Evolutionary conservation across 1,139 yeast genomes (phyloP).

Genomic region (Yarrowia galli): DNA sequence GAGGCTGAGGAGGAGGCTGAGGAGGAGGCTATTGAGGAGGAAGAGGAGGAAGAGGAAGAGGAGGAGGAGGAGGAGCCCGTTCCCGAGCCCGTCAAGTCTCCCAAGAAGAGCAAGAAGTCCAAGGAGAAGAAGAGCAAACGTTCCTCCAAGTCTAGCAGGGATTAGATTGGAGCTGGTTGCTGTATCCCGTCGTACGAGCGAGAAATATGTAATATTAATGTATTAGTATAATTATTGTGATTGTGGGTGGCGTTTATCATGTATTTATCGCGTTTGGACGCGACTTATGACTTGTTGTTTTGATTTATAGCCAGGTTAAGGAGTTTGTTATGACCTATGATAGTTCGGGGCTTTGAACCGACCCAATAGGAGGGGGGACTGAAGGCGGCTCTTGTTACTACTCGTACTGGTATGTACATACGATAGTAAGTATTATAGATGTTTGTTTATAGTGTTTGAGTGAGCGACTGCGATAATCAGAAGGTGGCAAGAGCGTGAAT

Average conservation of each 20-base stretch:
- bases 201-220: conserved; percentile 28
- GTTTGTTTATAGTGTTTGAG: no score
- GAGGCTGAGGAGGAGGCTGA: conserved; percentile 30
- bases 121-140: conserved; percentile 4
- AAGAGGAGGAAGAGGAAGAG: conserved; percentile 39
- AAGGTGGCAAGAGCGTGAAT: no score
- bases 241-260: background rate
- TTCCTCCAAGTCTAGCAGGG: conserved; percentile 14
- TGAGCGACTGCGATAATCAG: no score
- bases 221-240: conserved; percentile 21
- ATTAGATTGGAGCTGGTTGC: background rate
- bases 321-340: no score
- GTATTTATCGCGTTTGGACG: background rate
- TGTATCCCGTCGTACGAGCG: no score
- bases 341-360: no score
- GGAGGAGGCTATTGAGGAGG: conserved; percentile 40
- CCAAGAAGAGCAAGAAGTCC: conserved; percentile 26
- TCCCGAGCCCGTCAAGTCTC: conserved; percentile 6
- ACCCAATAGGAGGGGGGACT: no score
- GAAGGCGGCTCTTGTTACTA: no score
- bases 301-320: no score
- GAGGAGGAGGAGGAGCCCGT: conserved; percentile 46
- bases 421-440: no score
- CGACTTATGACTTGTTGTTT: background rate
- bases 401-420: no score